Conservation (phyloP, 345 rosid species). For the Bruguiera parviflora region DNA sequence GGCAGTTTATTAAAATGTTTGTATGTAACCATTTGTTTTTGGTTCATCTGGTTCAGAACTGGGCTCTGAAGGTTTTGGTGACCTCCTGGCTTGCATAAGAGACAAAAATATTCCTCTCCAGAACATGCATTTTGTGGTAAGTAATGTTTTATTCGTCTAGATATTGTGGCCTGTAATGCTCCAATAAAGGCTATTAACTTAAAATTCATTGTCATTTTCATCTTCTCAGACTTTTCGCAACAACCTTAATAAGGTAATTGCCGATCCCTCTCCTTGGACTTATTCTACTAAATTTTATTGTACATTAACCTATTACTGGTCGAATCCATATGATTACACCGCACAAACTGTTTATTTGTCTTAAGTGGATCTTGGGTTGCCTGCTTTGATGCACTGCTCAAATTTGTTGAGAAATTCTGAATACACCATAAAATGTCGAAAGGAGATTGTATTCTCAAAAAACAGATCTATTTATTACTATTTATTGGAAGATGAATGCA, state of each 20-base stretch:
- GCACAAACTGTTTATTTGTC: background rate
- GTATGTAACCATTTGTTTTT: slow-evolving; percentile 1
- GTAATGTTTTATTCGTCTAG: slow-evolving; percentile 20
- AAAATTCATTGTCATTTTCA: slow-evolving; percentile 12
- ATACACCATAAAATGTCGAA: too few species aligned
- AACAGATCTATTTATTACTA: background rate
- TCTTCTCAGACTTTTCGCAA: slow-evolving; percentile 75
- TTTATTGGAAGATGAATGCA: too few species aligned
- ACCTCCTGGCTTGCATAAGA: slow-evolving; percentile 79
- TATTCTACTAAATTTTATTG: background rate
- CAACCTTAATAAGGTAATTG: slow-evolving; percentile 85
- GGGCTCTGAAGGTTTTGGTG: slow-evolving; percentile 89
- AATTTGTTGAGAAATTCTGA: too few species aligned
- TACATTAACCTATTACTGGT: background rate
- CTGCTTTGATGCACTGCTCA: background rate
- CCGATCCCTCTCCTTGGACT: background rate
- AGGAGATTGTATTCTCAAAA: background rate
- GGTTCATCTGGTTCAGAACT: slow-evolving; percentile 46
- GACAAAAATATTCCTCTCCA: slow-evolving; percentile 74
- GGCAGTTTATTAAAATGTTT: too few species aligned
- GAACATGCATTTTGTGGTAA: slow-evolving; percentile 97
- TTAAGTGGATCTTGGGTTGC: background rate
- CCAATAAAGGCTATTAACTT: slow-evolving; percentile 24
- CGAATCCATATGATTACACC: background rate
- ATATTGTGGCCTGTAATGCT: slow-evolving; percentile 1